phyloP scores from a whole-genome alignment of 495 filamentous ascomycete species.

The Aspergillus mulundensis region DNA sequence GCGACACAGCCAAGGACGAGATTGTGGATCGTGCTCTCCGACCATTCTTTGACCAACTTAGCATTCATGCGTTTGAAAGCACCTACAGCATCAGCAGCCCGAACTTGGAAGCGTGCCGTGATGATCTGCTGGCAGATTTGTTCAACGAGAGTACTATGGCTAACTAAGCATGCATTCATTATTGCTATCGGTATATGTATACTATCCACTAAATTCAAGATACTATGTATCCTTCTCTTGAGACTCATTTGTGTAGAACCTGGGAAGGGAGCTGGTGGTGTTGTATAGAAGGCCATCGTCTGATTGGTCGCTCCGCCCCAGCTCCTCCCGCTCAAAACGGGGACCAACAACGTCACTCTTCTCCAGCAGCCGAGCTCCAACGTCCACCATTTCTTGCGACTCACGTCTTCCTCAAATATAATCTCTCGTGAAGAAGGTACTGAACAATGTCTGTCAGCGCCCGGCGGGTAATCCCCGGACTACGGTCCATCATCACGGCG shows the following conservation, averaged over 20 bases:
- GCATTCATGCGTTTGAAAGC: constrained; percentile 86
- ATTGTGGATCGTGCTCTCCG: constrained; percentile 69
- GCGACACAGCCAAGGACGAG: constrained; percentile 59
- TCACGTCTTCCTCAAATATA: constrained; percentile 1
- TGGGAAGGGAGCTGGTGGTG: constrained; percentile 22
- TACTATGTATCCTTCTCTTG: background rate
- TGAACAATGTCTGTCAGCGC: constrained; percentile 24
- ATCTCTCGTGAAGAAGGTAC: background rate
- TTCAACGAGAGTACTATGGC: constrained; percentile 70
- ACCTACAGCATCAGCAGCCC: constrained; percentile 78
- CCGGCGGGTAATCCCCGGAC: constrained; percentile 19
- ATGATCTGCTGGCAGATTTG: constrained; percentile 70
- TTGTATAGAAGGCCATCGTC: background rate
- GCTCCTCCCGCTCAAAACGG: constrained; percentile 17
- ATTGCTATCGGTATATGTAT: constrained; percentile 1
- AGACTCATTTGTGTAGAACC: constrained; percentile 21
- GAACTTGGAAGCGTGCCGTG: constrained; percentile 65
- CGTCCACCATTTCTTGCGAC: constrained; percentile 16
- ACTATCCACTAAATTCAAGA: constrained; percentile 1
- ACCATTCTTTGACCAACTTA: constrained; percentile 87
- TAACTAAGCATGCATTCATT: constrained; percentile 18
- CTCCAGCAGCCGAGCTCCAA: constrained; percentile 16
- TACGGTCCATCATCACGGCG: constrained; percentile 26
- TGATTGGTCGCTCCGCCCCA: constrained; percentile 20
- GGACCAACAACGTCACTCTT: constrained; percentile 30